These are phyloP conservation scores for Pythium angustatum DNA, from an alignment of 352 stramenopile species.

Conservation along the genomic window DNA sequence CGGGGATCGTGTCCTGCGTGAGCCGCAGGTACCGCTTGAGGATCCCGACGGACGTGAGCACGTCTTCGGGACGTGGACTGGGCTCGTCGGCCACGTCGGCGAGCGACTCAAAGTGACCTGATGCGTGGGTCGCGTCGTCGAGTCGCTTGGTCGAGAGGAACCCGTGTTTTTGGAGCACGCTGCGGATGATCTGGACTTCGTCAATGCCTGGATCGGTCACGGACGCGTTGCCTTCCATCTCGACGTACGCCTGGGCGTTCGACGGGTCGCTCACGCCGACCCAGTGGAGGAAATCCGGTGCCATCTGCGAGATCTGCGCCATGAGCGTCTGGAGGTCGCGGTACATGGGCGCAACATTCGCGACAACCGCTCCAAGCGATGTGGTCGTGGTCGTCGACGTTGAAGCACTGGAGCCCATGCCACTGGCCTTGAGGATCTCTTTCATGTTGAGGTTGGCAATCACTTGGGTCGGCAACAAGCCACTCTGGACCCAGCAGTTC, in stretches of 20 bases:
- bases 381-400: slow-evolving; percentile 13
- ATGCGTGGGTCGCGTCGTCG: slow-evolving; percentile 51
- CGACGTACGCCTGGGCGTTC: slow-evolving; percentile 63
- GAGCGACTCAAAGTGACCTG: slow-evolving; percentile 50
- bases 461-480: slow-evolving; percentile 62
- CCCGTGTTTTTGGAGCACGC: slow-evolving; percentile 80
- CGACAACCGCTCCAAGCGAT: slow-evolving; percentile 31
- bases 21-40: slow-evolving; percentile 81
- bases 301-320: slow-evolving; percentile 51
- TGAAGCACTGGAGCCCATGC: not conserved
- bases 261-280: slow-evolving; percentile 57
- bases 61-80: slow-evolving; percentile 52
- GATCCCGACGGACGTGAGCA: slow-evolving; percentile 57
- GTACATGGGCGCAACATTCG: slow-evolving; percentile 44
- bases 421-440: slow-evolving; percentile 39
- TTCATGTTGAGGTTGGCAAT: slow-evolving; percentile 73
- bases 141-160: slow-evolving; percentile 67
- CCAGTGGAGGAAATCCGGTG: slow-evolving; percentile 77
- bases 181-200: slow-evolving; percentile 81
- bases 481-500: slow-evolving; percentile 73
- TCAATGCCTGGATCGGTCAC: slow-evolving; percentile 80
- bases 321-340: slow-evolving; percentile 64
- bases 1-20: slow-evolving; percentile 45
- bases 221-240: slow-evolving; percentile 75
- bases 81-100: slow-evolving; percentile 54